Base-by-base conservation (phyloP, 345 rosid genomes). In the Cardamine occulta region DNA sequence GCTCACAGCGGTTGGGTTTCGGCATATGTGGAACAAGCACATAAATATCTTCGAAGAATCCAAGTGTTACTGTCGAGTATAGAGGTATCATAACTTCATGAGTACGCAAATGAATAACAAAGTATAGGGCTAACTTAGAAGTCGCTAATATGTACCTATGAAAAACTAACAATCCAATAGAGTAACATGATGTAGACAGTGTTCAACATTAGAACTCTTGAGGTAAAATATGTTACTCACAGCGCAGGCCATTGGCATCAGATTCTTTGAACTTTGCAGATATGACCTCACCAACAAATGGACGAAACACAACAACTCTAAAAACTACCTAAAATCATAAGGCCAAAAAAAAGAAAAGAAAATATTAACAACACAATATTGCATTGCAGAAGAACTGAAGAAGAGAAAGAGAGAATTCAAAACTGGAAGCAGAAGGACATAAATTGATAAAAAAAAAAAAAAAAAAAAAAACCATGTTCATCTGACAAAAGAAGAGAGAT, bases 41-140 rank as follows among this genome's bases (percentile, higher is more conserved):
- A 76, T 80, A 80, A 52, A 94, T 86, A 73, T 94, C 98, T 39
- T 94, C 91, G 82, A 90, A 94, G 80, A 94, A 94, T 78, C 97
- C 93, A 77, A 94, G 88, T 9, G 98, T 87, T 79, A 90, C 98
- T 94, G 93, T 76, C 77, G 74, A 64, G 49, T 32, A 62, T 15
- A 49, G 47, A 53, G 47, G 19, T 52, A 19, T 72, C 59, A 69
- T 74, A 54, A 80, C 39, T 26, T 73, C 54, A 72, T 74, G 42
- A 80, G 44, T 26, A 62, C 35, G 31, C 4, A 39, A 32, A 32
- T 45, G 19, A 32, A 5, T 21, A 55, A 56, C 65, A 70, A 70
- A 12, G 65, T 15, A 47, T 40, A 29, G 23, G n/a, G 60, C 23
- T 23, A 34, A 57, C 39, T 7, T 11, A 57, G 8, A 63, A 64